Evolutionary conservation across 1,284 basidiomycete genomes (phyloP), one percentile per base, ranked within the genome.

Genomic region (Malassezia furfur): DNA sequence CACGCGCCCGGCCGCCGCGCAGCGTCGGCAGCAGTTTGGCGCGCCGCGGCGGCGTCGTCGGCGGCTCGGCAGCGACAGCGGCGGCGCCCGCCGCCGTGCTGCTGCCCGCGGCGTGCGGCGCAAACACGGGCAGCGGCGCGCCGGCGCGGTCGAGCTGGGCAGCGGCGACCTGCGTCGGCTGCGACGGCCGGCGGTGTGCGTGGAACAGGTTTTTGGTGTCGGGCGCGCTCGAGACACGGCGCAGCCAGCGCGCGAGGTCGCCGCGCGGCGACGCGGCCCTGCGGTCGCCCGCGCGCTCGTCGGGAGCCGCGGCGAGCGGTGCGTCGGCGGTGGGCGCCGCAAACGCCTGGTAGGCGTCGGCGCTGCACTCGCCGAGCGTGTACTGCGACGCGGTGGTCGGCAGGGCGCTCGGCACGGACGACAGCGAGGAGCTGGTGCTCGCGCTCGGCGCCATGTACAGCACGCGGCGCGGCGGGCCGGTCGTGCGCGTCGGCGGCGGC

Each of bases 181-280:
- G 25, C 32, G 31, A 30, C 19, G 50, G 35, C 17, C 30, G 41
- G 37, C 22, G 54, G 11, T 30, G 40, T 30, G 32, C 14, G 14
- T 50, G 79, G 74, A 93, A 91, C 19, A 96, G 79, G 39, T 85
- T 86, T 76, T 96, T 98, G 45, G 90, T 85, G 74, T 96, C 96
- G 1, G 93, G 93, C 1, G 91, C 91, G 21, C 90, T 94, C 1
- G 91, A 90, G 41, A 96, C 93, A 37, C 93, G 84, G 48, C 93
- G 84, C 37, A 98, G 25, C 50, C 50, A 57, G 14, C 38, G 45
- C n/a, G 43, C 34, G 15, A 37, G 28, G 37, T 48, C 47, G 15
- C 22, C 40, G 17, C 40, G 17, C 12, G 9, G 21, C 22, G 21
- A 19, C 9, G 15, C 15, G 15, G 31, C 10, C 11, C 40, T 12